Conservation (phyloP, 2,329 filamentous ascomycete species). For the Aspergillus alliaceus region DNA sequence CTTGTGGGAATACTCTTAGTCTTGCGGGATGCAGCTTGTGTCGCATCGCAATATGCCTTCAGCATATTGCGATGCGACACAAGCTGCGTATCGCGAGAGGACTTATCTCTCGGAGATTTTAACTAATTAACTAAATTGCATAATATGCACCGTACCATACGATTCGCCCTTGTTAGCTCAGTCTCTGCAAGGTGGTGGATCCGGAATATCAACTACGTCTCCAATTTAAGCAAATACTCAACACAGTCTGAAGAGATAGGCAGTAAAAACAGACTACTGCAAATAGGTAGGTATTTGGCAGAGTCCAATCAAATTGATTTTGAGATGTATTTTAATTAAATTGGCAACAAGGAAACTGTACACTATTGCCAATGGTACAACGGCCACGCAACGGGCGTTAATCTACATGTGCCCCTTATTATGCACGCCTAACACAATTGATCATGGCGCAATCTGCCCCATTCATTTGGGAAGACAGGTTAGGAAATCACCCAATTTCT, state of each 20-base stretch:
- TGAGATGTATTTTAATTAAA: not conserved
- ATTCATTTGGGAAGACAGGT: slow-evolving; percentile 42
- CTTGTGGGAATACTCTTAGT: not conserved
- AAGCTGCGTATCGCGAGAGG: rapidly evolving
- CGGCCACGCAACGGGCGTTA: not conserved
- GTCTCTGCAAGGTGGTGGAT: not conserved
- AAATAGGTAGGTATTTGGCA: not conserved
- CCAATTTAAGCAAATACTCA: not conserved
- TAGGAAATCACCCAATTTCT: slow-evolving; percentile 52
- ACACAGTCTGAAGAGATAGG: not conserved
- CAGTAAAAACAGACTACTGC: not conserved
- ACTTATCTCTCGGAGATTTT: not conserved
- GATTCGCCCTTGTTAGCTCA: not conserved
- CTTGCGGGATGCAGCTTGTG: not conserved
- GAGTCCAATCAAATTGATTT: not conserved
- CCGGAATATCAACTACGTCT: not conserved
- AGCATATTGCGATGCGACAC: too few relatives aligned
- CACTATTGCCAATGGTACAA: not conserved
- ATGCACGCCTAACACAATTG: not conserved
- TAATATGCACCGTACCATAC: not conserved
- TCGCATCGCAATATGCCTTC: not conserved
- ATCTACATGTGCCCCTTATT: not conserved
- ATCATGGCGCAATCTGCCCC: not conserved
- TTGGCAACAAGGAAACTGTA: not conserved
- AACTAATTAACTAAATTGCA: not conserved